Base-by-base conservation (phyloP, 1,284 basidiomycete species). In the Pascua sp. region DNA sequence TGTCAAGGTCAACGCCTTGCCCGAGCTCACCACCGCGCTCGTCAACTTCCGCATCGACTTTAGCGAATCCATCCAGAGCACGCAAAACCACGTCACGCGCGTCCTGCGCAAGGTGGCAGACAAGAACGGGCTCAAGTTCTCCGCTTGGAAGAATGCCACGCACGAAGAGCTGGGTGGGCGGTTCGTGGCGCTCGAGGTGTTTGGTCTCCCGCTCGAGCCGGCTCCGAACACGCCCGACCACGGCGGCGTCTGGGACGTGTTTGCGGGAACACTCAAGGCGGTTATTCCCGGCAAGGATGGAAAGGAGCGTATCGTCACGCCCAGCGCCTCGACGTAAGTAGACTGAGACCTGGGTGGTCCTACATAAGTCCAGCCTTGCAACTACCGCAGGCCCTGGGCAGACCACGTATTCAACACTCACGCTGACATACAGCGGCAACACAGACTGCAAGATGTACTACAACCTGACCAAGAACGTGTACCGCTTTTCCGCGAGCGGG, bases 1-100 rank as follows among this genome's bases (percentile, higher is more conserved):
- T 32, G 66, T 70, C 43, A 72, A 71, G 55, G 62, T 73, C 40
- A 74, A 70, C 46, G 68, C 71, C 16, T 53, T 74, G 1, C 69
- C 72, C 12, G 68, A 72, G 53, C 54, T 70, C 11, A 73, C 74
- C 16, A 67, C 66, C 8, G 60, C 67, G 7, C 46, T 63, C 42
- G 67, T 77, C 69, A 77, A 77, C 61, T 72, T 73, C 64, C 69
- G 75, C 16, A 77, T 77, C 61, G 75, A 76, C 61, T 76, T 76
- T 58, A 49, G 61, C n/a, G 72, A 73, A 54, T 63, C 57, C 13
- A 57, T 77, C 48, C 55, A 59, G 7, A 64, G 65, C 17, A 72
- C 72, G 1, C 60, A 76, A 58, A 51, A 55, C 10, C 75, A 73
- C 55, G 60, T 77, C 37, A 59, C 60, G 10, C 45, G 54, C 12